phyloP scores from a whole-genome alignment of 192 early-diverging fungal genomes.

The Podila verticillata region DNA sequence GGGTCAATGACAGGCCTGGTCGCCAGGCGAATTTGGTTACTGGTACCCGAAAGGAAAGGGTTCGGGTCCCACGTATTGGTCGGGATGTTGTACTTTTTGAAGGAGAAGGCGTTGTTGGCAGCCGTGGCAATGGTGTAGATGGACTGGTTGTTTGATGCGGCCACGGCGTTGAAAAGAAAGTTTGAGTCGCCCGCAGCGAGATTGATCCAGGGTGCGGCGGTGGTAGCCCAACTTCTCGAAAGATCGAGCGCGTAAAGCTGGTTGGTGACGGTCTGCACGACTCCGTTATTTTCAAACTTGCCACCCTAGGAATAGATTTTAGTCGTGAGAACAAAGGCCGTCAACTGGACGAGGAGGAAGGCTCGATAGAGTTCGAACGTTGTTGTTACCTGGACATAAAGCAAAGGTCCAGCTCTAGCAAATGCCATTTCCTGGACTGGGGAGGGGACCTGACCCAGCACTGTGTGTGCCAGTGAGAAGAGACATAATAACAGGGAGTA shows the following conservation, averaged over 20 bases:
- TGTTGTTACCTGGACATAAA: constrained; percentile 6
- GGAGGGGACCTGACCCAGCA: neutral
- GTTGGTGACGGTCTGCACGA: neutral
- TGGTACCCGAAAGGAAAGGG: neutral
- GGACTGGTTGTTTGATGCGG: constrained; percentile 19
- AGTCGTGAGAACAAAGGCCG: no score
- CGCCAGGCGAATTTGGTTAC: constrained; percentile 16
- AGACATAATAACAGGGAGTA: neutral
- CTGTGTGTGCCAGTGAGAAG: neutral
- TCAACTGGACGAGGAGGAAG: neutral
- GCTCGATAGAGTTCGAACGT: neutral
- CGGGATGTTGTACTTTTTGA: constrained; percentile 3
- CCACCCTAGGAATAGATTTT: neutral
- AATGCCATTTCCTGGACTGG: constrained; percentile 23
- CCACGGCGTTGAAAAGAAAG: constrained; percentile 1
- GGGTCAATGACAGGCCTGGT: constrained; percentile 23
- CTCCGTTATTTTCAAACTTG: neutral
- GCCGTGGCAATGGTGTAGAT: neutral
- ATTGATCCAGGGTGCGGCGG: constrained; percentile 7
- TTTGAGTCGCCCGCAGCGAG: neutral
- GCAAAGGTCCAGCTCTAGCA: constrained; percentile 16
- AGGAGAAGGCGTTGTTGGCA: neutral
- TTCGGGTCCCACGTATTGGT: constrained; percentile 11
- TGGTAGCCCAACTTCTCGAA: constrained; percentile 7
- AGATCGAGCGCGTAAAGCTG: constrained; percentile 28